phyloP scores from a whole-genome alignment of 2,329 filamentous ascomycete species.

The Hyphodiscus sp. region DNA sequence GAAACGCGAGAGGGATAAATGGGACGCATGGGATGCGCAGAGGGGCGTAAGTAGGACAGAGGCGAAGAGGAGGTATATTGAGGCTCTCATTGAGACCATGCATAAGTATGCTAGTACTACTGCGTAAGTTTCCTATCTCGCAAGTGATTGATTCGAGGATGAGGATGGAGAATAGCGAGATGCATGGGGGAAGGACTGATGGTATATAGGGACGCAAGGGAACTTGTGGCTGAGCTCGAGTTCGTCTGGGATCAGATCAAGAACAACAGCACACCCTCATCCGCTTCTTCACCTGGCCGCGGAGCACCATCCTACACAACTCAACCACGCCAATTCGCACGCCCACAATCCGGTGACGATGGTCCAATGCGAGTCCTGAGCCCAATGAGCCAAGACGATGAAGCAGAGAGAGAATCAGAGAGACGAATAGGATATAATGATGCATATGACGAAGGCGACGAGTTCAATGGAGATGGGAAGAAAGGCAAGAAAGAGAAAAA shows the following conservation, averaged over 20 bases:
- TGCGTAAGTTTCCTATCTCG: constrained; percentile 42
- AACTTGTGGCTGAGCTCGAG: constrained; percentile 90
- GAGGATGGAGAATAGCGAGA: not conserved
- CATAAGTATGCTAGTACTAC: constrained; percentile 86
- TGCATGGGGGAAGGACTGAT: constrained; percentile 6
- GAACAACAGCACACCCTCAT: constrained; percentile 65
- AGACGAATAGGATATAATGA: constrained; percentile 34
- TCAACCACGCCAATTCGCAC: constrained; percentile 36
- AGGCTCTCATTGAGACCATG: constrained; percentile 93
- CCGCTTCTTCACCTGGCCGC: constrained; percentile 48
- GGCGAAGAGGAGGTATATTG: constrained; percentile 89
- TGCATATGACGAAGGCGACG: constrained; percentile 38
- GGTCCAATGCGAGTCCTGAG: constrained; percentile 65
- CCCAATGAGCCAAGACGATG: constrained; percentile 80
- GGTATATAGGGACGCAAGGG: constrained; percentile 61
- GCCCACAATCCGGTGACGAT: constrained; percentile 43
- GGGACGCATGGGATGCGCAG: constrained; percentile 94
- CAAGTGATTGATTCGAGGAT: not conserved
- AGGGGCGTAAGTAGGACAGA: constrained; percentile 79
- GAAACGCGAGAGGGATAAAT: constrained; percentile 58
- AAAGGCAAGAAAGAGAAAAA: constrained; percentile 41
- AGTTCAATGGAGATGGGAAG: constrained; percentile 33
- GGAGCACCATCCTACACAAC: constrained; percentile 27
- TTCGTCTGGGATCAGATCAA: constrained; percentile 99
- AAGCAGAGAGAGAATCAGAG: constrained; percentile 50